Base-by-base conservation (phyloP, 345 rosid species). In the Litchi chinensis region DNA sequence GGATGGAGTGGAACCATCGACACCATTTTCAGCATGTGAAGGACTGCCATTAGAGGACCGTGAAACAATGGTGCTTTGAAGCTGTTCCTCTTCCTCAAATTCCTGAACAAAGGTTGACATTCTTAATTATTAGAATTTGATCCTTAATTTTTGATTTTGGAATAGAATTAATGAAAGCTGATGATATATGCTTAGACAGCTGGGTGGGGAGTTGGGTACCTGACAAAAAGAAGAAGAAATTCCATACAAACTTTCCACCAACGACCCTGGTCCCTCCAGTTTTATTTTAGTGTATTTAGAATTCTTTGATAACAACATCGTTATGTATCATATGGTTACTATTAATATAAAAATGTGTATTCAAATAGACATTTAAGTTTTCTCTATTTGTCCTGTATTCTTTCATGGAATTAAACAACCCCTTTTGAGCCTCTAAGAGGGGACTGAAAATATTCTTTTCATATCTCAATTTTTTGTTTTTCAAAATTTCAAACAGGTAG, bases 61-160 rank as follows among this genome's bases (percentile, higher is more conserved):
- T 0, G 84, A 83, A 62, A 79, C 54, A n/a, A 72, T 22, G 40
- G 83, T 65, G 81, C 86, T 79, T 43, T 77, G 87, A 65, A 86
- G 85, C 77, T 79, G 86, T 24, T 84, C 87, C 59, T 88, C 89
- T 16, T 88, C 90, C 59, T 87, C 87, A 71, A 84, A 83, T 28
- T 84, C 90, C 65, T 81, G 91, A 76, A 54, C 77, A 64, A 80
- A 83, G 83, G 74, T 85, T 41, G 87, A 83, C 93, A 90, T 90
- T n/a, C 54, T 66, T 80, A 76, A 4, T 24, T n/a, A 46, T 57
- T 22, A 60, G 65, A 65, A 50, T 79, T 52, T 40, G 78, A 67
- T 79, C 37, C 59, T 63, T 28, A 28, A 50, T 50, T 62, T 62
- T 32, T 65, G 46, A 32, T 73, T 40, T 54, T 54, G 59, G 70